These are phyloP conservation scores for Antitrichia curtipendula DNA, from an alignment of 225 moss, liverwort and hornwort species.

Conservation along the genomic window DNA sequence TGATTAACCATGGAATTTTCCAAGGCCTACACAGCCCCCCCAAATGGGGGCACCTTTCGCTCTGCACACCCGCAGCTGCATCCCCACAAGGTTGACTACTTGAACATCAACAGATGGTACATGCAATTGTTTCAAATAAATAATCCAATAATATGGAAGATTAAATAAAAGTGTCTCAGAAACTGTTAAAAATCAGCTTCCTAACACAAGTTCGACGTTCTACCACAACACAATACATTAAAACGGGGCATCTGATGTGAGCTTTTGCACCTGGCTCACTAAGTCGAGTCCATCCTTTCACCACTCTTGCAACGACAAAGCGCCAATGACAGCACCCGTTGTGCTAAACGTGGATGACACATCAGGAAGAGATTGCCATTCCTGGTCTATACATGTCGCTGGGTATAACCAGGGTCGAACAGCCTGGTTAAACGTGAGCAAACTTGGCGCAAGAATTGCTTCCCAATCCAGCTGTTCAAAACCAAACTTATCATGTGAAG, in stretches of 20 bases:
- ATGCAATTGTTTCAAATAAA: background rate
- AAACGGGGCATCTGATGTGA: background rate
- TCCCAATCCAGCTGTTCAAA: slow-evolving; percentile 75
- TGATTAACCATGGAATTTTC: background rate
- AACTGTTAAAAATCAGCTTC: background rate
- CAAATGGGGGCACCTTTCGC: background rate
- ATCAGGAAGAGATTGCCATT: slow-evolving; percentile 54
- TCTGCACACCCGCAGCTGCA: background rate
- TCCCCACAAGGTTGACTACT: background rate
- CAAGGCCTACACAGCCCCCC: background rate
- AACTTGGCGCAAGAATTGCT: slow-evolving; percentile 51
- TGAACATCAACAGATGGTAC: background rate
- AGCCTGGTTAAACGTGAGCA: slow-evolving; percentile 26
- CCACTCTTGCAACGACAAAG: slow-evolving; percentile 38
- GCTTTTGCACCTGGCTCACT: background rate
- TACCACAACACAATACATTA: background rate
- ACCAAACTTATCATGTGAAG: background rate
- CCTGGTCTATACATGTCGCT: slow-evolving; percentile 15
- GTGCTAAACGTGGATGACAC: slow-evolving; percentile 65
- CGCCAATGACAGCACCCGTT: slow-evolving; percentile 51
- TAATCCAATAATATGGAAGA: background rate
- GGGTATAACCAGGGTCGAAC: slow-evolving; percentile 54
- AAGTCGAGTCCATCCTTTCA: background rate
- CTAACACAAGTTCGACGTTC: background rate
- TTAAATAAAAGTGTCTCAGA: background rate